Conservation (phyloP, 2,329 filamentous ascomycete genomes). For the Ophiognomonia clavigignenti-juglandacearum region DNA sequence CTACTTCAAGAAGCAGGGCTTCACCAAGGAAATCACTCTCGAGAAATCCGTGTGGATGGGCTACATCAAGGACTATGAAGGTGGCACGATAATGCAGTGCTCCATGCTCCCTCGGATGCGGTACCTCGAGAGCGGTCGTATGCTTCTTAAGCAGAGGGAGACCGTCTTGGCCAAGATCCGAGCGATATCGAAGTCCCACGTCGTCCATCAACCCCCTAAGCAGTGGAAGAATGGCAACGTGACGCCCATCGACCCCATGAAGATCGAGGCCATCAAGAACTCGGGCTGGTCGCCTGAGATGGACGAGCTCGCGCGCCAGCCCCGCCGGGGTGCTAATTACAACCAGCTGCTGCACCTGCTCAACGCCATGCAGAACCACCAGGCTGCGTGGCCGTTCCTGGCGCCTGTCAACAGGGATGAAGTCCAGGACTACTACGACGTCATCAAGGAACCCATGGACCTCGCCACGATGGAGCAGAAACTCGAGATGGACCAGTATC, state of each 20-base stretch:
- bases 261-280: conserved; percentile 81
- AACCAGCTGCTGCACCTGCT: conserved; percentile 89
- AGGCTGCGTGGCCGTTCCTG: conserved; percentile 89
- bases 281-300: conserved; percentile 97
- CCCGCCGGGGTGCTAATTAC: conserved; percentile 93
- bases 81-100: conserved; percentile 98
- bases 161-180: conserved; percentile 92
- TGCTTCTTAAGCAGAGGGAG: conserved; percentile 97
- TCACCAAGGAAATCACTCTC: conserved; percentile 96
- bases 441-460: conserved; percentile 98
- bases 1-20: conserved; percentile 98
- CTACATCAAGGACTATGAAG: conserved; percentile 99
- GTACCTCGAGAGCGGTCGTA: conserved; percentile 86
- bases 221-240: conserved; percentile 78
- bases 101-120: conserved; percentile 93
- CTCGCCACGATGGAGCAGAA: conserved; percentile 92
- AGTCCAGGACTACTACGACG: conserved; percentile 97
- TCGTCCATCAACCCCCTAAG: conserved; percentile 78
- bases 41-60: conserved; percentile 95
- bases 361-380: conserved; percentile 92
- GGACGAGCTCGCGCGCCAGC: conserved; percentile 93
- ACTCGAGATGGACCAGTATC: conserved; percentile 89
- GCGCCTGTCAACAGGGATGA: conserved; percentile 92
- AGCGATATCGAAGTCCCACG: conserved; percentile 82
- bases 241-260: conserved; percentile 74